Conservation (phyloP, 176 grass and related monocot species). For the Cenchrus purpureus region DNA sequence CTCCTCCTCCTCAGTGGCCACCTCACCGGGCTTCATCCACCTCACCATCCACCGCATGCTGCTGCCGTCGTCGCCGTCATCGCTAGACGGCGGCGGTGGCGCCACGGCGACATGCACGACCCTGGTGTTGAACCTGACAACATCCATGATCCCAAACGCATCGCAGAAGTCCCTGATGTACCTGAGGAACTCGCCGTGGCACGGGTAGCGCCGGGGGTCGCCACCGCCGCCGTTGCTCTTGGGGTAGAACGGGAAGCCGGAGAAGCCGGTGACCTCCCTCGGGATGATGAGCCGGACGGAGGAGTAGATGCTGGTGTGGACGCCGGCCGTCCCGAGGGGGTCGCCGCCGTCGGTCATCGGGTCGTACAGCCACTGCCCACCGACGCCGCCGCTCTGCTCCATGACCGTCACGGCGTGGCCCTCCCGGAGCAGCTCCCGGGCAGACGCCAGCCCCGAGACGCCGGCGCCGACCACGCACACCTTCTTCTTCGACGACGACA, state of each 20-base stretch:
- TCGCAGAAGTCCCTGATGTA: constrained; percentile 51
- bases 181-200: constrained; percentile 38
- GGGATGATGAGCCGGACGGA: constrained; percentile 23
- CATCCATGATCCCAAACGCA: constrained; percentile 35
- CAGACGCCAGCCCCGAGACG: constrained; percentile 29
- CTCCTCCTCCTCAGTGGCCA: constrained; percentile 27
- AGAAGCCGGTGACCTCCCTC: constrained; percentile 17
- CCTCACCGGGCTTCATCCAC: background rate
- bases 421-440: constrained; percentile 52
- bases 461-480: constrained; percentile 55
- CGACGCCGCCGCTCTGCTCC: constrained; percentile 43
- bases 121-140: constrained; percentile 49
- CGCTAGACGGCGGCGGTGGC: too few relatives aligned
- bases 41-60: background rate
- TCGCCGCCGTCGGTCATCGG: background rate
- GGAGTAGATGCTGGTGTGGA: constrained; percentile 40
- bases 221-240: background rate
- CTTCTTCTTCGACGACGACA: background rate
- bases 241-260: constrained; percentile 48
- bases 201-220: constrained; percentile 40
- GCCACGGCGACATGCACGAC: constrained; percentile 22
- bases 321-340: constrained; percentile 19
- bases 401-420: constrained; percentile 46
- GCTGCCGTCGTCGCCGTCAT: background rate
- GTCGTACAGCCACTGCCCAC: constrained; percentile 65